phyloP scores from a whole-genome alignment of 495 filamentous ascomycete genomes.

The Penicillium psychrofluorescens region DNA sequence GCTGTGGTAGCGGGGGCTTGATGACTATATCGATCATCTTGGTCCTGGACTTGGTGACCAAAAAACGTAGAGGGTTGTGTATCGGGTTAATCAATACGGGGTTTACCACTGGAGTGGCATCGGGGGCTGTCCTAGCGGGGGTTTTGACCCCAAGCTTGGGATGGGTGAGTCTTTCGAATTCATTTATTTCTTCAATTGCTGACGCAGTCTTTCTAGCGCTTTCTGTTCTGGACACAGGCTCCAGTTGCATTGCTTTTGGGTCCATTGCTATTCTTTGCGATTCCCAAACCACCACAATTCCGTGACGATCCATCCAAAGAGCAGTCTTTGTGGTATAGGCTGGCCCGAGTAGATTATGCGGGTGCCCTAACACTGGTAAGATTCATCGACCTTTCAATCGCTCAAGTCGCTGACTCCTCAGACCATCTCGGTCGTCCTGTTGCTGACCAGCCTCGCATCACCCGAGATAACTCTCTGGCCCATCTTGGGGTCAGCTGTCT shows the following conservation, averaged over 20 bases:
- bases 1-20: slow-evolving; percentile 58
- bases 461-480: slow-evolving; percentile 48
- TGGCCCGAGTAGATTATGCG: slow-evolving; percentile 61
- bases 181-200: neutral
- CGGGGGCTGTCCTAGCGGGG: slow-evolving; percentile 65
- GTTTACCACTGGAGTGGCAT: slow-evolving; percentile 61
- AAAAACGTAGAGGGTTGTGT: slow-evolving; percentile 57
- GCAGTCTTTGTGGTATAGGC: slow-evolving; percentile 32
- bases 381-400: neutral
- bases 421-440: slow-evolving; percentile 48
- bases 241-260: slow-evolving; percentile 51
- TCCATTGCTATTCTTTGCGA: slow-evolving; percentile 49
- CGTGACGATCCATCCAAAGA: slow-evolving; percentile 13
- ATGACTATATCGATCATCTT: slow-evolving; percentile 62
- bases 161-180: slow-evolving; percentile 49
- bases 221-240: slow-evolving; percentile 61
- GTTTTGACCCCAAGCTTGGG: slow-evolving; percentile 52
- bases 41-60: slow-evolving; percentile 57
- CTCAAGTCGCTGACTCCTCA: slow-evolving; percentile 11
- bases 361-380: slow-evolving; percentile 56
- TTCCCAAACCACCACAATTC: slow-evolving; percentile 34
- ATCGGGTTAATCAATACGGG: slow-evolving; percentile 60
- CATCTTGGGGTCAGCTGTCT: slow-evolving; percentile 45
- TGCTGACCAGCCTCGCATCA: slow-evolving; percentile 60
- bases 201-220: slow-evolving; percentile 34